These are phyloP conservation scores for Elongisporangium prolatum DNA, from an alignment of 352 stramenopile species.

Conservation along the genomic window DNA sequence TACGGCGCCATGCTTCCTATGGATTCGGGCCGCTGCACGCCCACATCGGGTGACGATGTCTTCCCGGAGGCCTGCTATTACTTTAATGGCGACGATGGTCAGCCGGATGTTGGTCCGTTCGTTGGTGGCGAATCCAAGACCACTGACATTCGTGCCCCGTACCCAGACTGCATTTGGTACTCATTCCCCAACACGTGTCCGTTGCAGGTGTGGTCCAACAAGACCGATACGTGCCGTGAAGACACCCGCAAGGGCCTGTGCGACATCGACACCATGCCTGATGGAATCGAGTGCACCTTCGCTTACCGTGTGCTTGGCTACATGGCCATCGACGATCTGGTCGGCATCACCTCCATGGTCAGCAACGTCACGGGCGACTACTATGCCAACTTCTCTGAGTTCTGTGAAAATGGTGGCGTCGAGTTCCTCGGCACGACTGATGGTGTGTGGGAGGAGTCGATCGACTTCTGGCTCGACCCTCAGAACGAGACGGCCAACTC, in stretches of 20 bases:
- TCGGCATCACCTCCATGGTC: constrained; percentile 63
- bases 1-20: constrained; percentile 69
- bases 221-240: constrained; percentile 17
- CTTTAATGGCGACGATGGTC: constrained; percentile 58
- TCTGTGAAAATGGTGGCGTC: constrained; percentile 52
- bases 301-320: constrained; percentile 64
- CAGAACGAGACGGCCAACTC: constrained; percentile 52
- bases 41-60: constrained; percentile 16
- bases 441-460: constrained; percentile 45
- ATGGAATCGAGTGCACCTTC: constrained; percentile 55
- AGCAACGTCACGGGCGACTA: constrained; percentile 41
- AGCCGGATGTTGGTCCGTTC: constrained; percentile 63
- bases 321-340: constrained; percentile 66
- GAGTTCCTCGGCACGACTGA: constrained; percentile 45
- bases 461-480: constrained; percentile 66
- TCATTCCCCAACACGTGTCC: constrained; percentile 70
- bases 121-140: constrained; percentile 38
- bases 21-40: constrained; percentile 60
- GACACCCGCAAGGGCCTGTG: constrained; percentile 42
- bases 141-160: constrained; percentile 32
- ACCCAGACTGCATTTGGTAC: constrained; percentile 56
- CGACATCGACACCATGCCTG: constrained; percentile 43
- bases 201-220: constrained; percentile 19
- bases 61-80: constrained; percentile 52
- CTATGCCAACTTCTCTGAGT: constrained; percentile 61